Evolutionary conservation across 2,329 filamentous ascomycete genomes (phyloP).

Genomic region (Pseudocercospora fuligena): DNA sequence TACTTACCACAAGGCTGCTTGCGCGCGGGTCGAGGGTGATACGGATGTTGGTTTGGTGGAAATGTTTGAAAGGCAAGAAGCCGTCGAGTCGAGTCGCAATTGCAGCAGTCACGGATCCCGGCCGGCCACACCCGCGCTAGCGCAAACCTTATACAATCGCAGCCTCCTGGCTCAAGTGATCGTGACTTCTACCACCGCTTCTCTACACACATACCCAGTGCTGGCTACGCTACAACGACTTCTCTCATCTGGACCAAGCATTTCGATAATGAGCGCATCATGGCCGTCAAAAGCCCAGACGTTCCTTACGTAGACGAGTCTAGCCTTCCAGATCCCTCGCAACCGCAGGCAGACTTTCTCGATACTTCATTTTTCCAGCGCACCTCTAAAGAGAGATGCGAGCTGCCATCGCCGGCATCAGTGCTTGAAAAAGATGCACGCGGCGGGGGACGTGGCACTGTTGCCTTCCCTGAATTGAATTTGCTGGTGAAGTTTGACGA

Average conservation of each 20-base stretch:
- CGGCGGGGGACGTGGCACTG: neutral
- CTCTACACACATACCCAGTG: neutral
- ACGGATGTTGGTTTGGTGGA: neutral
- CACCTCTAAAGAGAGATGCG: neutral
- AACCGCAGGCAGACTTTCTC: neutral
- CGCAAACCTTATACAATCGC: neutral
- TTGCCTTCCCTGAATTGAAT: neutral
- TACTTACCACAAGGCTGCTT: slow-evolving; percentile 9
- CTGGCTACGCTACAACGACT: neutral
- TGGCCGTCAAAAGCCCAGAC: neutral
- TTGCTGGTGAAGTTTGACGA: slow-evolving; percentile 15
- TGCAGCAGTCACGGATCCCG: neutral
- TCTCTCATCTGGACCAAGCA: neutral
- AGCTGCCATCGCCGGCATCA: neutral
- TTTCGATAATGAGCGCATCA: neutral
- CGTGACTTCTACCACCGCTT: neutral
- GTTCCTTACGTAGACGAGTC: neutral
- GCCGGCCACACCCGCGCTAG: neutral
- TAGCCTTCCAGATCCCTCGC: neutral
- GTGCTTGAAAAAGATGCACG: neutral
- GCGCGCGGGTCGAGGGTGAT: neutral
- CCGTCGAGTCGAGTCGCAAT: neutral
- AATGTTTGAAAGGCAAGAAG: neutral
- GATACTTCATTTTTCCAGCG: neutral
- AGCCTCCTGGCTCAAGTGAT: neutral